Percentiles rank a stretch among this genome's conserved stretches.
Evolutionary conservation across 2,329 filamentous ascomycete species (phyloP).

Genomic region (Hypoxylon sp.): DNA sequence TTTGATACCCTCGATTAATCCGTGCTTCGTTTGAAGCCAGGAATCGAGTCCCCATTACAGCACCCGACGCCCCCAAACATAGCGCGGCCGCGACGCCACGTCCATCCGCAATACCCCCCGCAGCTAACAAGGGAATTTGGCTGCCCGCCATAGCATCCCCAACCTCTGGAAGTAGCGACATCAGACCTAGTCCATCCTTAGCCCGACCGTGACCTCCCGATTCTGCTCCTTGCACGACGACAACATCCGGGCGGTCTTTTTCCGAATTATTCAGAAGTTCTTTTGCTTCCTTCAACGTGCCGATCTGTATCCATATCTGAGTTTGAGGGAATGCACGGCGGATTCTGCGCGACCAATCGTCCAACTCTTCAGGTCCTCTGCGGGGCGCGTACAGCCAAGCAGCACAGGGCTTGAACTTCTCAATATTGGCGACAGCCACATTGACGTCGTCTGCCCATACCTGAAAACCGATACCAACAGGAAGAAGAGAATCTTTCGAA

Average conservation of each 20-base stretch:
- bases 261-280: constrained; percentile 56
- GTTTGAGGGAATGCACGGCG: constrained; percentile 59
- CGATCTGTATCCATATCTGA: constrained; percentile 69
- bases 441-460: constrained; percentile 55
- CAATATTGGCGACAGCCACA: constrained; percentile 52
- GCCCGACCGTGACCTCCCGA: constrained; percentile 68
- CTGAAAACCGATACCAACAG: constrained; percentile 8
- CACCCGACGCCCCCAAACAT: constrained; percentile 67
- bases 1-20: constrained; percentile 59
- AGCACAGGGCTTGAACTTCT: constrained; percentile 45
- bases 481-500: constrained; percentile 5
- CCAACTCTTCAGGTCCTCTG: constrained; percentile 11
- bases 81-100: constrained; percentile 66
- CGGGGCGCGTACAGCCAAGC: constrained; percentile 39
- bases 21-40: constrained; percentile 64
- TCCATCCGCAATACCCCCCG: constrained; percentile 68
- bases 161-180: constrained; percentile 67
- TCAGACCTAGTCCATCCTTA: constrained; percentile 60
- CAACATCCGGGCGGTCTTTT: constrained; percentile 60
- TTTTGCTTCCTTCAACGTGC: constrained; percentile 62
- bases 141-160: constrained; percentile 57
- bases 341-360: constrained; percentile 46
- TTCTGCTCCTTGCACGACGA: constrained; percentile 69
- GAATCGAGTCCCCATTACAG: constrained; percentile 75
- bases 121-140: constrained; percentile 63